Evolutionary conservation across 495 filamentous ascomycete species (phyloP), one percentile per base, ranked within the genome.

Genomic region (Rhypophila decipiens): DNA sequence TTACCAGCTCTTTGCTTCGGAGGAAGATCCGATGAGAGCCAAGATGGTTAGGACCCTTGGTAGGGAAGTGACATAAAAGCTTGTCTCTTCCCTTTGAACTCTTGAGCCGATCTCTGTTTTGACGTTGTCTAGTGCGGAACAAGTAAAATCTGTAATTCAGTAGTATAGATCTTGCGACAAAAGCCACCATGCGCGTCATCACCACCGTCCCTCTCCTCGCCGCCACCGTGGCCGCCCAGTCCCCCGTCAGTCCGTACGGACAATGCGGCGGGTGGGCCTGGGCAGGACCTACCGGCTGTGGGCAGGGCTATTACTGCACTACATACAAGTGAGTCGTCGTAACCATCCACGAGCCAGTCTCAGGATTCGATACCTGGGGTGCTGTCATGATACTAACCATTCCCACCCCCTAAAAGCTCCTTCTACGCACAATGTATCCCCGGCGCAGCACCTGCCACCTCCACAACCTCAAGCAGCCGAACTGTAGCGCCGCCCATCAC

Each of bases 381-480:
- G n/a, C n/a, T 15, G 35, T 33, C 4, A 8, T 15, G 0, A 31
- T 15, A 1, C 24, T 19, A 29, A 8, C 19, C 20, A 3, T 12
- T 3, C 12, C 9, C n/a, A 19, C 12, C 1, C 20, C 4, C 5
- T 37, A 20, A 18, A 42, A 59, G 52, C 31, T 46, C 43, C 0
- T 55, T 44, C 24, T 55, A 58, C 43, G 43, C 49, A 22, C 53
- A 59, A 23, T 56, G 46, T 45, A 21, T 52, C 46, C 39, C 50
- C 21, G 19, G 50, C 47, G 13, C 44, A 39, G 33, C 33, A 15
- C 27, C 41, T 5, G 27, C 48, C 31, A 49, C 53, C 20, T 21
- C 51, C n/a, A 29, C 45, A 1, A 19, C 51, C 24, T 34, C 29
- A 39, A 21, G 44, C 17, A 3, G n/a, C 36, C 3, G n/a, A 1